Percentiles rank a stretch among this genome's conserved stretches.
Evolutionary conservation across 495 filamentous ascomycete genomes (phyloP).

Genomic region (Bombardia bombarda): DNA sequence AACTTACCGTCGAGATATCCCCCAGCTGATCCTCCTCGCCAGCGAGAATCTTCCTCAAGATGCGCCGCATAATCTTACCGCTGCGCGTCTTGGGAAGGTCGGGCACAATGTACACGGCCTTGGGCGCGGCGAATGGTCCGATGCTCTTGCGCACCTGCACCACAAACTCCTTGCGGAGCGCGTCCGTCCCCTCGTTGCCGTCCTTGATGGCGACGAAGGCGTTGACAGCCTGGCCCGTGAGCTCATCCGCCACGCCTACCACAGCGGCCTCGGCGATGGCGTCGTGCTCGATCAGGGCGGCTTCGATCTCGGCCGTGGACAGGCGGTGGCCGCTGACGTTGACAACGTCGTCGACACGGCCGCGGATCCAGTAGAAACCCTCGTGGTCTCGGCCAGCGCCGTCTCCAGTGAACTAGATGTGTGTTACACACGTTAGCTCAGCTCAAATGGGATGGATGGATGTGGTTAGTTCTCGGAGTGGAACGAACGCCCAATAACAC

Average conservation of each 20-base stretch:
- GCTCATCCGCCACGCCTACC: slow-evolving; percentile 85
- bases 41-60: slow-evolving; percentile 91
- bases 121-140: slow-evolving; percentile 93
- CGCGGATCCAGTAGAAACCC: slow-evolving; percentile 99
- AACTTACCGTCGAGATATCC: slow-evolving; percentile 80
- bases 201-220: slow-evolving; percentile 94
- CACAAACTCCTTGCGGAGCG: slow-evolving; percentile 85
- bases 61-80: slow-evolving; percentile 98
- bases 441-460: too few relatives aligned
- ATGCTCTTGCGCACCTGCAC: slow-evolving; percentile 95
- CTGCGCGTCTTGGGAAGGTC: slow-evolving; percentile 94
- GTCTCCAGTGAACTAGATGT: slow-evolving; percentile 87
- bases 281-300: slow-evolving; percentile 85
- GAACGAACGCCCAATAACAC: too few relatives aligned
- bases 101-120: slow-evolving; percentile 80
- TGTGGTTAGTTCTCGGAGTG: too few relatives aligned
- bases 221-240: slow-evolving; percentile 95
- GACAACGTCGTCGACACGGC: slow-evolving; percentile 96
- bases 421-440: too few relatives aligned
- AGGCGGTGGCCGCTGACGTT: slow-evolving; percentile 95
- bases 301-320: slow-evolving; percentile 96
- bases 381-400: slow-evolving; percentile 96
- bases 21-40: slow-evolving; percentile 96
- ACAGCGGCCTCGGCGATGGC: slow-evolving; percentile 91
- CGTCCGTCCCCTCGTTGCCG: slow-evolving; percentile 66